Conservation (phyloP, 2,329 filamentous ascomycete genomes). For the Rutstroemia sp. region DNA sequence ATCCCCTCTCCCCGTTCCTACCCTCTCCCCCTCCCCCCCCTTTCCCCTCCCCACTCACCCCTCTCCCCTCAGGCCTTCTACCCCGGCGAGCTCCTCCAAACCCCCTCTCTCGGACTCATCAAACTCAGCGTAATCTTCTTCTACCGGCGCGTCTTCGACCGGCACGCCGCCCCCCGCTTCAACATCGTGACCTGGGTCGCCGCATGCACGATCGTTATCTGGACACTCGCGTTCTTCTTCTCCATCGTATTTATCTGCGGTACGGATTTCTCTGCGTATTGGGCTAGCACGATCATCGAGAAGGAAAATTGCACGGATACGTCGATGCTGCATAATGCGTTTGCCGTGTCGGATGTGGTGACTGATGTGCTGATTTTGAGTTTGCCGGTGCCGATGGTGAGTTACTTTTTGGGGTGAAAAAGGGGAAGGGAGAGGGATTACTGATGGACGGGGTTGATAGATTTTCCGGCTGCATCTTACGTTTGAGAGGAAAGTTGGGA, state of each 20-base stretch:
- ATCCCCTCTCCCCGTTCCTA: no score
- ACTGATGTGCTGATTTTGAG: conserved; percentile 1
- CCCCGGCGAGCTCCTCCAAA: conserved; percentile 4
- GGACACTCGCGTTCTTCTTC: conserved; percentile 3
- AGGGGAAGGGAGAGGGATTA: not conserved
- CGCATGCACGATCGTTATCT: not conserved
- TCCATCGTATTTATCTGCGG: conserved; percentile 6
- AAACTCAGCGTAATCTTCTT: conserved; percentile 8
- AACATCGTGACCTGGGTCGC: not conserved
- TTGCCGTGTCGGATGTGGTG: conserved; percentile 5
- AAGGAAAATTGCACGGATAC: conserved; percentile 4
- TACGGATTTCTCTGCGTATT: not conserved
- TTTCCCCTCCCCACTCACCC: no score
- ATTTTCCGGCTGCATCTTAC: conserved; percentile 1
- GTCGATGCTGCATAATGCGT: conserved; percentile 1
- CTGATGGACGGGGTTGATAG: conserved; percentile 1
- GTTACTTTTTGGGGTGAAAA: no score
- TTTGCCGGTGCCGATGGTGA: conserved; percentile 6
- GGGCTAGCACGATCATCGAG: conserved; percentile 1
- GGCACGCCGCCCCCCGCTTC: not conserved
- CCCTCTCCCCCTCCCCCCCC: no score
- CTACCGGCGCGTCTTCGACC: conserved; percentile 3
- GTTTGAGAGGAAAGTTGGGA: not conserved
- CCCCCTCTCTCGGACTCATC: conserved; percentile 1
- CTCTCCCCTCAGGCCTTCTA: not conserved